Evolutionary conservation across 192 early-diverging fungal genomes (phyloP).

Genomic region (Polychytrium aggregatum): DNA sequence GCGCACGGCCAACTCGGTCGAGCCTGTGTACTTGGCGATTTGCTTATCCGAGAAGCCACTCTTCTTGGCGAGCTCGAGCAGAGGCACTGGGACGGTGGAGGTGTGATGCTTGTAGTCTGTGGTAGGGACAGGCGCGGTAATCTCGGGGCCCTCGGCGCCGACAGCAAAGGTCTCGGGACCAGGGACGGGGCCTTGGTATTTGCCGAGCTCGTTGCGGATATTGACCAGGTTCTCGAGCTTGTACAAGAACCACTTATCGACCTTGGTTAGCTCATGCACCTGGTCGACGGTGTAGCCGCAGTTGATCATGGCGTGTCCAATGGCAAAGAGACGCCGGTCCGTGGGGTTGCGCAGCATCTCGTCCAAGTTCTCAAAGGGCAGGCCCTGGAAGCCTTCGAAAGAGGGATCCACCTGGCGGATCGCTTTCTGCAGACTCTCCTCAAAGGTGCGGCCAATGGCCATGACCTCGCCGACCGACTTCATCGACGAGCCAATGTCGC

Average conservation of each 20-base stretch:
- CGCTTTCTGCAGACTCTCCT: slow-evolving; percentile 93
- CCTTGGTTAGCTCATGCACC: slow-evolving; percentile 71
- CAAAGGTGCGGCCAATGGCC: slow-evolving; percentile 95
- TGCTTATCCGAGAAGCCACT: slow-evolving; percentile 83
- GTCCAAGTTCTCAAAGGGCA: slow-evolving; percentile 44
- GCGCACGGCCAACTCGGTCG: slow-evolving; percentile 55
- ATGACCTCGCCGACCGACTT: slow-evolving; percentile 98
- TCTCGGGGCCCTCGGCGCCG: slow-evolving; percentile 14
- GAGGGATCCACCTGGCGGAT: slow-evolving; percentile 87
- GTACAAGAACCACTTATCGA: slow-evolving; percentile 85
- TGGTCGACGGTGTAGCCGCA: slow-evolving; percentile 62
- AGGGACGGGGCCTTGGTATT: slow-evolving; percentile 15
- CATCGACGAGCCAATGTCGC: slow-evolving; percentile 80
- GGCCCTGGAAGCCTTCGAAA: slow-evolving; percentile 74
- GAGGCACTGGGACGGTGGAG: slow-evolving; percentile 12
- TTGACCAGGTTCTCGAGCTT: slow-evolving; percentile 75
- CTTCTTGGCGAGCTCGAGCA: slow-evolving; percentile 70
- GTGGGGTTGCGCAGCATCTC: slow-evolving; percentile 55
- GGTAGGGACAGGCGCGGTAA: slow-evolving; percentile 13
- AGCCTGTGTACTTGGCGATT: slow-evolving; percentile 50
- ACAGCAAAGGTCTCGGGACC: slow-evolving; percentile 8
- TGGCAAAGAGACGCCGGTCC: slow-evolving; percentile 71
- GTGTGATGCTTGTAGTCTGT: slow-evolving; percentile 23
- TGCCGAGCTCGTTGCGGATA: slow-evolving; percentile 35
- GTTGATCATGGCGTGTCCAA: slow-evolving; percentile 74